Evolutionary conservation across 345 rosid species (phyloP).

Genomic region (Psidium friedrichsthalianum): DNA sequence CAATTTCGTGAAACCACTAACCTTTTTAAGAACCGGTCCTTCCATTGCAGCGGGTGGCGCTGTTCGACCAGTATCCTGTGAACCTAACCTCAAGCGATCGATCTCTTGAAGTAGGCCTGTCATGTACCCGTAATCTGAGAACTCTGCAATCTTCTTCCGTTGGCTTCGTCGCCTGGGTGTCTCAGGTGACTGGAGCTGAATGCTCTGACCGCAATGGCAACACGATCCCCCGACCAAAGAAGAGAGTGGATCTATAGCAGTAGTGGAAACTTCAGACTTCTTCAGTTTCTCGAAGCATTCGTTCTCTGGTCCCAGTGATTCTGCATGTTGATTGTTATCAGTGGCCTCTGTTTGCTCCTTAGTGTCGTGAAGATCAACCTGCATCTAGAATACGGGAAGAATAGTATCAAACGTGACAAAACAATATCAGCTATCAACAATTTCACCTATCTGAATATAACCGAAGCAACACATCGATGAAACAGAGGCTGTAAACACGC

Average conservation of each 20-base stretch:
- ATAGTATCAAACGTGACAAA: neutral
- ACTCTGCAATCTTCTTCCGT: neutral
- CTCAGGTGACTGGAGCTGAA: neutral
- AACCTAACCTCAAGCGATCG: neutral
- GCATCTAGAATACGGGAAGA: constrained; percentile 19
- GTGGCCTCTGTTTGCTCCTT: constrained; percentile 42
- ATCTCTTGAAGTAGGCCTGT: neutral
- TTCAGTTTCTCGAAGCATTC: constrained; percentile 18
- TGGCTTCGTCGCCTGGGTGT: neutral
- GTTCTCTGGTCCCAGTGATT: constrained; percentile 21
- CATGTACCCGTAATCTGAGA: neutral
- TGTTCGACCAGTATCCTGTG: neutral
- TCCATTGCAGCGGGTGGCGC: neutral
- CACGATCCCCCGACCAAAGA: constrained; percentile 11
- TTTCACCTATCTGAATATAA: neutral
- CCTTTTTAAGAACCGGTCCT: neutral
- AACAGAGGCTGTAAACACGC: neutral
- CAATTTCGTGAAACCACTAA: neutral
- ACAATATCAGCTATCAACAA: neutral
- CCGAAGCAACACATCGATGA: constrained; percentile 16
- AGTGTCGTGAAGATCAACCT: constrained; percentile 35
- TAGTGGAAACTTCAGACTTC: constrained; percentile 22
- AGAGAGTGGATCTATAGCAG: constrained; percentile 10
- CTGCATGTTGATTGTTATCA: constrained; percentile 20
- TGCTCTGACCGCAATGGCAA: constrained; percentile 6